Conservation (phyloP, 1,139 yeast species). For the Scheffersomyces titani region DNA sequence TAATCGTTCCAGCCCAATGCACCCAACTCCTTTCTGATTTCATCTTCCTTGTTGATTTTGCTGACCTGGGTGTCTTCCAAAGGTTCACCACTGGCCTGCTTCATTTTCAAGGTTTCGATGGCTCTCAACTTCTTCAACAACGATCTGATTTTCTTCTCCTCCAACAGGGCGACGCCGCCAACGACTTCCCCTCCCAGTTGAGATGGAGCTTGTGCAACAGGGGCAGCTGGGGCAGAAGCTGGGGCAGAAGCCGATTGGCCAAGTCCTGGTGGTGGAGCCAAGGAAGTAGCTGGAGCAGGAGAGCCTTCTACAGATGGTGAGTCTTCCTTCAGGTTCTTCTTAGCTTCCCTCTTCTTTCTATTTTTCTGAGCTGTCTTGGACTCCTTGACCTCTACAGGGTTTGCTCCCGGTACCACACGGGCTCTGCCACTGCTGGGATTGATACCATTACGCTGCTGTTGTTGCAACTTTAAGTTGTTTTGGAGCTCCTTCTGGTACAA, state of each 20-base stretch:
- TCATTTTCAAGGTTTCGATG: slow-evolving; percentile 82
- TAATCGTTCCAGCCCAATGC: slow-evolving; percentile 67
- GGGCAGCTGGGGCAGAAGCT: slow-evolving; percentile 16
- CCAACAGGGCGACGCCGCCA: slow-evolving; percentile 68
- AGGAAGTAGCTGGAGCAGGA: slow-evolving; percentile 7
- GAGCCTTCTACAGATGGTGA: slow-evolving; percentile 5
- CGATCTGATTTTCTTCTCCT: slow-evolving; percentile 90
- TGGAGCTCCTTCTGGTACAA: slow-evolving; percentile 59
- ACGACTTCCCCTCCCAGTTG: slow-evolving; percentile 38
- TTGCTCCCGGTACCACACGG: slow-evolving; percentile 45
- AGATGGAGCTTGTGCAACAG: slow-evolving; percentile 20
- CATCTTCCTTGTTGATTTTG: slow-evolving; percentile 84
- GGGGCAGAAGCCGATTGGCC: slow-evolving; percentile 6
- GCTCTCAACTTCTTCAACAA: slow-evolving; percentile 92
- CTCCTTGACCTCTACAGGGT: slow-evolving; percentile 42
- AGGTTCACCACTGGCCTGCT: slow-evolving; percentile 80
- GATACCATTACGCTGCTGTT: slow-evolving; percentile 20
- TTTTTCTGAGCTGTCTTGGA: slow-evolving; percentile 72
- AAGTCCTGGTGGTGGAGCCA: slow-evolving; percentile 9
- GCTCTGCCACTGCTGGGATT: slow-evolving; percentile 25
- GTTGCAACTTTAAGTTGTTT: slow-evolving; percentile 16
- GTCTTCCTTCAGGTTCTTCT: slow-evolving; percentile 38
- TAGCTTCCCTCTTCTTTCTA: slow-evolving; percentile 77
- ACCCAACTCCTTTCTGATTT: slow-evolving; percentile 70
- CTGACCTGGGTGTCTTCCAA: slow-evolving; percentile 91